Percentiles rank a stretch among this genome's conserved stretches.
Conservation (phyloP, 345 rosid genomes). For the Litchi chinensis region DNA sequence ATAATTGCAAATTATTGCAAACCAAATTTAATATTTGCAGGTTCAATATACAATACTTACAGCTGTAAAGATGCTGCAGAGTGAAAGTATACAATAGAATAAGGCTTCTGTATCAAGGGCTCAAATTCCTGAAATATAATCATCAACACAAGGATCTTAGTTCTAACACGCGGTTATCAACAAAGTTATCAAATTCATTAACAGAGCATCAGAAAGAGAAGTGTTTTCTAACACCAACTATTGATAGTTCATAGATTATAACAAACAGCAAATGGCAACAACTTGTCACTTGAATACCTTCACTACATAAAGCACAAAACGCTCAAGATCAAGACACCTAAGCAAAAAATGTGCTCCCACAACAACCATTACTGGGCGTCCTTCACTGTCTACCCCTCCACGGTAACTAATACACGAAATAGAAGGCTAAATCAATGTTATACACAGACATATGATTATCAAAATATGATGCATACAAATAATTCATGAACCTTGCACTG, state of each 20-base stretch:
- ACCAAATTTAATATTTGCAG: constrained; percentile 14
- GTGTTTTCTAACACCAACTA: constrained; percentile 2
- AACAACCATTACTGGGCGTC: constrained; percentile 92
- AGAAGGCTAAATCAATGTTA: constrained; percentile 23
- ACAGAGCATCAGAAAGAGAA: constrained; percentile 12
- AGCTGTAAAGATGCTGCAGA: constrained; percentile 93
- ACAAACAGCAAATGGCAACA: constrained; percentile 9
- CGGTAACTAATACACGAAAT: constrained; percentile 67
- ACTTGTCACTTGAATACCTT: constrained; percentile 50
- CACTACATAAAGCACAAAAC: constrained; percentile 75
- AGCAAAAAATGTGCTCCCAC: constrained; percentile 98
- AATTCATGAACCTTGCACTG: constrained; percentile 5
- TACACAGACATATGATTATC: constrained; percentile 7
- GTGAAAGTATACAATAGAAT: constrained; percentile 83
- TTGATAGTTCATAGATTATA: constrained; percentile 3
- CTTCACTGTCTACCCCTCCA: constrained; percentile 96
- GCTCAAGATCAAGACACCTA: constrained; percentile 93
- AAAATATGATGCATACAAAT: constrained; percentile 13
- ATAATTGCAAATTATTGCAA: constrained; percentile 10
- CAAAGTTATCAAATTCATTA: background rate
- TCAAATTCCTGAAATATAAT: constrained; percentile 83
- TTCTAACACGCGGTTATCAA: constrained; percentile 8
- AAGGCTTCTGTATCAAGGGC: constrained; percentile 96
- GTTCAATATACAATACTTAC: constrained; percentile 54
- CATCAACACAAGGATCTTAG: constrained; percentile 21